Conservation (phyloP, 2,329 filamentous ascomycete species). For the Pseudocercospora vitis region DNA sequence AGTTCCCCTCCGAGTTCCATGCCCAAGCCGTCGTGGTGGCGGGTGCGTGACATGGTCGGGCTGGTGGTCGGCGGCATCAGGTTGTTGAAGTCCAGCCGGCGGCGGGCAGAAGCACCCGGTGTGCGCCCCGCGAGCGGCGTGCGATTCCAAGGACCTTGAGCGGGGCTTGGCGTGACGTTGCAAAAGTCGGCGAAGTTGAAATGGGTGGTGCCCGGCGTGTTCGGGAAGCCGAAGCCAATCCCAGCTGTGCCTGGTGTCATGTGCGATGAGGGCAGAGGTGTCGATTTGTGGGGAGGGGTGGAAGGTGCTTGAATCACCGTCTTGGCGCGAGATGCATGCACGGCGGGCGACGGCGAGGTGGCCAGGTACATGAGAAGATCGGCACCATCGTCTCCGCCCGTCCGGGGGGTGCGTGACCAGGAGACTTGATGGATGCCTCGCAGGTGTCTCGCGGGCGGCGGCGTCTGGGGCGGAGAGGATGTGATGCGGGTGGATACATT, state of each 20-base stretch:
- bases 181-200: conserved; percentile 98
- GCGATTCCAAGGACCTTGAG: conserved; percentile 75
- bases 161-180: conserved; percentile 94
- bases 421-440: conserved; percentile 43
- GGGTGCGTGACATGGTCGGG: conserved; percentile 38
- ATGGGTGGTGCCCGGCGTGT: conserved; percentile 76
- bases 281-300: conserved; percentile 55
- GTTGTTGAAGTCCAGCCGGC: conserved; percentile 79
- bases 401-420: conserved; percentile 54
- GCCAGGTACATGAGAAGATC: conserved; percentile 86
- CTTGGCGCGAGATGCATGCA: conserved; percentile 34
- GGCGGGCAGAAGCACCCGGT: conserved; percentile 65
- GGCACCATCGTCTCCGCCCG: conserved; percentile 71
- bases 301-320: conserved; percentile 52
- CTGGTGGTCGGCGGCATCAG: conserved; percentile 58
- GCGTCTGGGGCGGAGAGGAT: conserved; percentile 83
- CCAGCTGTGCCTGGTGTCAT: conserved; percentile 75
- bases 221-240: conserved; percentile 59
- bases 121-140: conserved; percentile 65
- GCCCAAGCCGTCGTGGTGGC: conserved; percentile 55
- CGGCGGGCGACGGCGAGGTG: conserved; percentile 84
- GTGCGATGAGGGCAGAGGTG: conserved; percentile 75
- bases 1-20: conserved; percentile 68
- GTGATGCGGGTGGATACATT: conserved; percentile 49
- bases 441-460: conserved; percentile 55